phyloP scores from a whole-genome alignment of 129 eudicot genomes.

The Deinandra increscens region DNA sequence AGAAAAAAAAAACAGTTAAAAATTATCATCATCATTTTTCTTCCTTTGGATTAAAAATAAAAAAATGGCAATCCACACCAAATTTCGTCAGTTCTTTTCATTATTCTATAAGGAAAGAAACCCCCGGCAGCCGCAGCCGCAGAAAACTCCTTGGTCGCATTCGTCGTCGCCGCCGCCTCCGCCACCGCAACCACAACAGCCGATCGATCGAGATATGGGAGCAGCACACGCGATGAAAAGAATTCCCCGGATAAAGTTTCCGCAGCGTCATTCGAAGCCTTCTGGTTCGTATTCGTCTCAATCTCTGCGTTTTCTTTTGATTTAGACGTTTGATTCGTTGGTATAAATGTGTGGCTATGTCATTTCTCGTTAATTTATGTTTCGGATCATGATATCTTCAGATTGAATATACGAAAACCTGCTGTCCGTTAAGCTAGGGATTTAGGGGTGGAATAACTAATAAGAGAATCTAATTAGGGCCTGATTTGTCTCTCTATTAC shows the following conservation, averaged over 20 bases:
- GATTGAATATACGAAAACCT: background rate
- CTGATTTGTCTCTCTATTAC: background rate
- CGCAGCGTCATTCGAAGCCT: slow-evolving; percentile 62
- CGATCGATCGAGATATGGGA: slow-evolving; percentile 34
- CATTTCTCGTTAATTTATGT: background rate
- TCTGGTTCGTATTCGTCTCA: slow-evolving; percentile 36
- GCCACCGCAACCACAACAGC: background rate
- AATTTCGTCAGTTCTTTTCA: slow-evolving; percentile 25
- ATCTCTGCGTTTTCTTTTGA: background rate
- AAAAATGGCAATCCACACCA: slow-evolving; percentile 23
- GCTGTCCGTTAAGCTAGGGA: background rate
- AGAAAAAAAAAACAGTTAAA: slow-evolving; percentile 9
- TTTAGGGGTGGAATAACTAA: slow-evolving; percentile 7
- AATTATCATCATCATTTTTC: background rate
- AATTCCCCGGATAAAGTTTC: slow-evolving; percentile 83
- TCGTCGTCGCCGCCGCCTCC: slow-evolving; percentile 19
- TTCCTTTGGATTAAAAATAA: slow-evolving; percentile 16
- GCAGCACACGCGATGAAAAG: slow-evolving; percentile 67
- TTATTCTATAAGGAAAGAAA: slow-evolving; percentile 25
- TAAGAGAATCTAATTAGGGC: background rate
- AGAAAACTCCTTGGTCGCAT: slow-evolving; percentile 1
- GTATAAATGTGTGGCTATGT: background rate
- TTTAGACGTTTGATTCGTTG: slow-evolving; percentile 11
- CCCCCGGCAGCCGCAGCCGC: slow-evolving; percentile 24
- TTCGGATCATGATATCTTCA: background rate